Evolutionary conservation across 2,329 filamentous ascomycete genomes (phyloP).

Genomic region (Talaromyces pinophilus): DNA sequence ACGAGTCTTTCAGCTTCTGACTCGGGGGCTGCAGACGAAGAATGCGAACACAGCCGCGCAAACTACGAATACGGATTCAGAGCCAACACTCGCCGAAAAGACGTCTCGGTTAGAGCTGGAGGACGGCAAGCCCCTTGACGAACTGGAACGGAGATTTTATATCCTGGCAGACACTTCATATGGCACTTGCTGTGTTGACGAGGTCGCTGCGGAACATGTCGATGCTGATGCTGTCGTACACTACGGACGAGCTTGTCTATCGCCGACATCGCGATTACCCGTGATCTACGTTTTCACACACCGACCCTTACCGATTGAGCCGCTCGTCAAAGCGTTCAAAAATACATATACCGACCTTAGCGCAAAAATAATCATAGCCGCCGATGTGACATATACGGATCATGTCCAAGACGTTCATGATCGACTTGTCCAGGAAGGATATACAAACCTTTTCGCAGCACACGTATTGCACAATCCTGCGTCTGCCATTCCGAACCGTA

Average conservation of each 20-base stretch:
- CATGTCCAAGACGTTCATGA: constrained; percentile 65
- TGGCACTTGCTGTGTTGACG: constrained; percentile 94
- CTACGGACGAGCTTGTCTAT: constrained; percentile 89
- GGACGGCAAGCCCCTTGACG: constrained; percentile 20
- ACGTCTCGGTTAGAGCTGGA: constrained; percentile 30
- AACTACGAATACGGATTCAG: background rate
- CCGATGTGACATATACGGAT: constrained; percentile 82
- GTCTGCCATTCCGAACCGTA: constrained; percentile 81
- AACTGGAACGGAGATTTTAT: constrained; percentile 58
- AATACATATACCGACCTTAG: constrained; percentile 66
- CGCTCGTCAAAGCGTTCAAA: constrained; percentile 63
- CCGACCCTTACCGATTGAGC: constrained; percentile 64
- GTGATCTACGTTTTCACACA: constrained; percentile 89
- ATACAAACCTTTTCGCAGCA: constrained; percentile 68
- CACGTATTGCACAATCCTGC: constrained; percentile 74
- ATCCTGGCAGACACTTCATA: constrained; percentile 96
- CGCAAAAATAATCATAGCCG: constrained; percentile 74
- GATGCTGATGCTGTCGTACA: constrained; percentile 90
- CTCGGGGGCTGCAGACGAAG: constrained; percentile 49
- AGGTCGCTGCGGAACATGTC: constrained; percentile 92
- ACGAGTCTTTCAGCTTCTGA: constrained; percentile 70
- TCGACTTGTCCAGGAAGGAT: constrained; percentile 64
- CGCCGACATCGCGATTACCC: constrained; percentile 80
- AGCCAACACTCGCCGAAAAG: constrained; percentile 28
- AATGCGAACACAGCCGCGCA: constrained; percentile 23